A percentile compares a stretch with the other conserved stretches of the same genome.
Conservation (phyloP, 2,329 filamentous ascomycete species). For the Colletotrichum melonis region DNA sequence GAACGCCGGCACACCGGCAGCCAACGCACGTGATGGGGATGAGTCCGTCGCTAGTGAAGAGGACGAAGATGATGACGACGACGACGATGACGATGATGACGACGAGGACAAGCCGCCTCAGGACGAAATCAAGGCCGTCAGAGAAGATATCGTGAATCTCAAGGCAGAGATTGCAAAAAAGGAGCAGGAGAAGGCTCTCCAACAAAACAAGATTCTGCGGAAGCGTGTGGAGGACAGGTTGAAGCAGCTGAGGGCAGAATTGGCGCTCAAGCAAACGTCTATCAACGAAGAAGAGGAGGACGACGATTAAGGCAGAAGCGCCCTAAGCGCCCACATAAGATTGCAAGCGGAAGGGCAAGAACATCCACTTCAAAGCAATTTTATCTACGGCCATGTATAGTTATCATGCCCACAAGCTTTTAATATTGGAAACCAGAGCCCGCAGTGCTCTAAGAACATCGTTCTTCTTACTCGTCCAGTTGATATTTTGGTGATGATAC, state of each 20-base stretch:
- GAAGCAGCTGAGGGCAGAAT: slow-evolving; percentile 57
- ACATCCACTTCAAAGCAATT: background rate
- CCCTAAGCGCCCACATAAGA: background rate
- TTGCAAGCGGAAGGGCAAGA: background rate
- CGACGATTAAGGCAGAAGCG: slow-evolving; percentile 35
- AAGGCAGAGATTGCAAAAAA: slow-evolving; percentile 61
- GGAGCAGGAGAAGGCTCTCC: slow-evolving; percentile 56
- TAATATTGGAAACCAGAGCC: slow-evolving; percentile 3
- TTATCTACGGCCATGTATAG: slow-evolving; percentile 13
- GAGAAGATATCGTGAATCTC: slow-evolving; percentile 65
- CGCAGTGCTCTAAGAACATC: background rate
- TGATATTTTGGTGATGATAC: slow-evolving; percentile 22
- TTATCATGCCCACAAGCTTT: slow-evolving; percentile 1
- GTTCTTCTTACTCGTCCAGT: background rate
- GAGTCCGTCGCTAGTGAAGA: slow-evolving; percentile 58
- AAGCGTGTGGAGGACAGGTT: slow-evolving; percentile 63
- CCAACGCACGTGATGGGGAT: slow-evolving; percentile 55
- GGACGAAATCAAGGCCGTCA: slow-evolving; percentile 65
- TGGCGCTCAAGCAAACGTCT: slow-evolving; percentile 57
- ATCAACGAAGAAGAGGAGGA: slow-evolving; percentile 47
- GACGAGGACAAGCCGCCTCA: slow-evolving; percentile 53
- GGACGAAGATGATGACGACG: slow-evolving; percentile 63
- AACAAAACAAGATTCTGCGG: slow-evolving; percentile 60
- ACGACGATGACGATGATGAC: slow-evolving; percentile 66
- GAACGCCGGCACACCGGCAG: slow-evolving; percentile 57